Conservation (phyloP, 2,329 filamentous ascomycete genomes). For the Juglanconis oblonga region DNA sequence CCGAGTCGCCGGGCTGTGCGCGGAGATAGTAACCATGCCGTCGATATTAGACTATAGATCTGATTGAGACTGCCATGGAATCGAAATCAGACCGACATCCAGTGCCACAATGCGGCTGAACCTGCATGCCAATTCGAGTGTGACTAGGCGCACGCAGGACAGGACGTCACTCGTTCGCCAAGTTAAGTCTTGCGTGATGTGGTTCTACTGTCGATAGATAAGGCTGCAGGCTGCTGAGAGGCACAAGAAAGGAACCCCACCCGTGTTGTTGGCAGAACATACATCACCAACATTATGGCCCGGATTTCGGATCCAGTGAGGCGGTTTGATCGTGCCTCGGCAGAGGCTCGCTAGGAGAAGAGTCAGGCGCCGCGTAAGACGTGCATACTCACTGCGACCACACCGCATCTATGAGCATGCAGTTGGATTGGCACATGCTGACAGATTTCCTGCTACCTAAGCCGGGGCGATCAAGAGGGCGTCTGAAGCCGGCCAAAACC, state of each 20-base stretch:
- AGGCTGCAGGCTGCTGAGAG: background rate
- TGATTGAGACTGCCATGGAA: background rate
- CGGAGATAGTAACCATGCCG: constrained; percentile 7
- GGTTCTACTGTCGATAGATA: background rate
- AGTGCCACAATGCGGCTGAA: background rate
- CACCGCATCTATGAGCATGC: background rate
- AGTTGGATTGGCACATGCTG: background rate
- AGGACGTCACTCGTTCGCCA: background rate
- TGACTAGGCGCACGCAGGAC: background rate
- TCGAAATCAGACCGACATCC: background rate
- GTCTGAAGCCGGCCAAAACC: too few relatives aligned
- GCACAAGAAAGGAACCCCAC: background rate
- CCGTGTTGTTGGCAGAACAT: background rate
- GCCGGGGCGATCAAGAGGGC: background rate
- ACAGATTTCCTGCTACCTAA: background rate
- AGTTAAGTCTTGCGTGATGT: background rate
- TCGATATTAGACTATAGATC: background rate
- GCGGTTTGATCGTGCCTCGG: background rate
- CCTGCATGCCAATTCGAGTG: background rate
- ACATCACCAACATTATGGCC: background rate
- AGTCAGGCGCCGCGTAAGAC: background rate
- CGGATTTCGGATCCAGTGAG: background rate
- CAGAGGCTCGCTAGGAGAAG: background rate
- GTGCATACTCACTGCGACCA: background rate
- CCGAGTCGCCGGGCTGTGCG: background rate